These are phyloP conservation scores for Diaporthe citriasiana DNA, from an alignment of 2,329 filamentous ascomycete genomes.

Conservation along the genomic window DNA sequence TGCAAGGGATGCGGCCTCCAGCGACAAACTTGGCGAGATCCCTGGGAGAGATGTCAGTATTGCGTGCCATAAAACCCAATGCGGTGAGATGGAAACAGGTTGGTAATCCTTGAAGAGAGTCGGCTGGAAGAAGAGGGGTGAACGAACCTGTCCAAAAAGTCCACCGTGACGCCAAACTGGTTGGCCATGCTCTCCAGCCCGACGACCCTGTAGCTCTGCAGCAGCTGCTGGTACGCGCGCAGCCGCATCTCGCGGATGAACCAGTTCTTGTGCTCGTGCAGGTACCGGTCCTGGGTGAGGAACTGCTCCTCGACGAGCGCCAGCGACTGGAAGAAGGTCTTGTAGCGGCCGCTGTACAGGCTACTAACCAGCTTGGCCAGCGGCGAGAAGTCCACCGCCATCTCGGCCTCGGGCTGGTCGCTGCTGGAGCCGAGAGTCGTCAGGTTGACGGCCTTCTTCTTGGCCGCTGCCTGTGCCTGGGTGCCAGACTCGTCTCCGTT, in stretches of 20 bases:
- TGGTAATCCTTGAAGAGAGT: neutral
- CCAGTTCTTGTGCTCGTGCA: slow-evolving; percentile 96
- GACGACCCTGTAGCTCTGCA: slow-evolving; percentile 97
- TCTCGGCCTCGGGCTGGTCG: slow-evolving; percentile 83
- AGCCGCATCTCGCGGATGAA: slow-evolving; percentile 99
- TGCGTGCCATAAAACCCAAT: neutral
- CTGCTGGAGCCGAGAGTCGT: slow-evolving; percentile 81
- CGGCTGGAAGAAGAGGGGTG: neutral
- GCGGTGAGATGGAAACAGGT: neutral
- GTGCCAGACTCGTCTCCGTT: slow-evolving; percentile 70
- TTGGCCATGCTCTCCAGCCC: slow-evolving; percentile 97
- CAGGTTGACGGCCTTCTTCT: slow-evolving; percentile 85
- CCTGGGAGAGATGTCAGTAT: slow-evolving; percentile 59
- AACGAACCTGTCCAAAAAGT: slow-evolving; percentile 91
- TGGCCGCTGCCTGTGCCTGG: slow-evolving; percentile 64
- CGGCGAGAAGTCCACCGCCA: slow-evolving; percentile 88
- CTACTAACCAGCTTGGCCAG: slow-evolving; percentile 90
- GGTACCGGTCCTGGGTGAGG: slow-evolving; percentile 92
- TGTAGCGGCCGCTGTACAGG: slow-evolving; percentile 94
- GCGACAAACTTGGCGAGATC: slow-evolving; percentile 98
- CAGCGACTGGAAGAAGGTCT: slow-evolving; percentile 91
- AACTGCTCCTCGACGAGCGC: slow-evolving; percentile 94
- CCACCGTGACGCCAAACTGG: slow-evolving; percentile 96
- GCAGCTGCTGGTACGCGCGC: slow-evolving; percentile 93
- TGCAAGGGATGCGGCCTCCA: slow-evolving; percentile 92